Evolutionary conservation across 768 basidiomycete genomes (phyloP), one percentile per base, ranked within the genome.

Genomic region (Gelatoporia subvermispora): DNA sequence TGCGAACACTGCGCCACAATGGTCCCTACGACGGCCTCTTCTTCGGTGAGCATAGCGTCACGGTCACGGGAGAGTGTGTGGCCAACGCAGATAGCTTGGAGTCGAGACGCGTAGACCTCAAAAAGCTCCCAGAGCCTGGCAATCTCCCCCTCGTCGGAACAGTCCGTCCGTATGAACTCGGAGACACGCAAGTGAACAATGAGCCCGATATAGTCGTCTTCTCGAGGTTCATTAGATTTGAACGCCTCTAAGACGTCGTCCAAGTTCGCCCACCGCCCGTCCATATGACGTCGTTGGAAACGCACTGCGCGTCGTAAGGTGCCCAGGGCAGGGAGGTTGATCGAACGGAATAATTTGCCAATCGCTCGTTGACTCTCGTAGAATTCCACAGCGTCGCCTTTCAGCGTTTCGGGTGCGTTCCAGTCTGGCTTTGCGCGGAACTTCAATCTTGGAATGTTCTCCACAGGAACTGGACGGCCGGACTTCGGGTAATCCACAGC

Each of bases 401-500:
- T 64, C 16, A 74, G 60, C 0, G 74, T 81, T 63, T 86, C 84
- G 16, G 80, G 82, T 2, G 81, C 82, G 58, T 73, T 70, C 82
- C 84, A 85, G 60, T 86, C 84, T 8, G 84, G 84, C 53, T 74
- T 49, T n/a, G 35, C 22, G 1, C 47, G 46, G 40, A 55, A 57
- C 17, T 68, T 66, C n/a, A 71, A 62, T 55, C 61, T 74, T 2
- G 84, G 79, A 23, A 84, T 73, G 0, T 37, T 28, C 2, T 47
- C 10, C 4, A 62, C 8, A 1, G 60, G 49, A 9, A 72, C 71
- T 0, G 69, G 64, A 8, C 53, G 52, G 13, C 70, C 67, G 20
- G 74, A 78, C 62, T 84, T 84, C 0, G 81, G 79, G 54, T 79
- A 86, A 60, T 85, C 83, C 1, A 85, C 82, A 0, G 85, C 85